These are phyloP conservation scores for Amphirosellinia nigrospora DNA, from an alignment of 495 filamentous ascomycete genomes.

Conservation along the genomic window DNA sequence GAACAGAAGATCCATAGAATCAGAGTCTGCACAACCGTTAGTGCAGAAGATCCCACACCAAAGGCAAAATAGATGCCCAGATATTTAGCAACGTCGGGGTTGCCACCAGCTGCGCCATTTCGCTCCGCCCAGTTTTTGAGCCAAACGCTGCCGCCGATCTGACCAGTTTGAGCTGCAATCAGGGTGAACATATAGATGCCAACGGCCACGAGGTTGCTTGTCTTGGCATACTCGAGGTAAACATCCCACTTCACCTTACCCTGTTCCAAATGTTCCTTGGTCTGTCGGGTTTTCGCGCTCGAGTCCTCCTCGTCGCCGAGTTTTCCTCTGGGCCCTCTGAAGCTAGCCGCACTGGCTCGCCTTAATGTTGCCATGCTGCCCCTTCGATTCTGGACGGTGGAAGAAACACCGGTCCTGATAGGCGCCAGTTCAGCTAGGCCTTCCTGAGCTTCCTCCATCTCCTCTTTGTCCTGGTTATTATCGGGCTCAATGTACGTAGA, in stretches of 20 bases:
- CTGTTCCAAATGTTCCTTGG: constrained; percentile 85
- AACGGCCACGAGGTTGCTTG: constrained; percentile 87
- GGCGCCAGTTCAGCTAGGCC: constrained; percentile 71
- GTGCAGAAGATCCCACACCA: constrained; percentile 82
- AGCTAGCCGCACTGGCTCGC: constrained; percentile 89
- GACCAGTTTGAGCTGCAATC: constrained; percentile 78
- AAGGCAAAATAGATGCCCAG: constrained; percentile 95
- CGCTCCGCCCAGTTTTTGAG: constrained; percentile 88
- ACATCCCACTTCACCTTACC: constrained; percentile 98
- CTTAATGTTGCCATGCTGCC: constrained; percentile 78
- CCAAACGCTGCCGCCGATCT: constrained; percentile 86
- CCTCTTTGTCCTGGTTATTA: constrained; percentile 55
- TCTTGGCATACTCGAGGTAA: constrained; percentile 88
- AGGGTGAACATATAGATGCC: constrained; percentile 78
- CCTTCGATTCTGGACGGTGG: constrained; percentile 55
- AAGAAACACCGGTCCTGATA: constrained; percentile 62
- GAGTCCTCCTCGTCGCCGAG: constrained; percentile 80
- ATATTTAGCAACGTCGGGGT: constrained; percentile 82
- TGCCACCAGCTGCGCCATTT: constrained; percentile 70
- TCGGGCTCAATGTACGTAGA: constrained; percentile 61
- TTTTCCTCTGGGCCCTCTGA: constrained; percentile 83
- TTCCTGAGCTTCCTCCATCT: constrained; percentile 77
- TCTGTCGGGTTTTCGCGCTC: constrained; percentile 75
- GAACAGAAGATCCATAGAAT: constrained; percentile 99
- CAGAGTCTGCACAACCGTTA: constrained; percentile 91